phyloP scores from a whole-genome alignment of 192 early-diverging fungal species.

The Coemansia sp. region DNA sequence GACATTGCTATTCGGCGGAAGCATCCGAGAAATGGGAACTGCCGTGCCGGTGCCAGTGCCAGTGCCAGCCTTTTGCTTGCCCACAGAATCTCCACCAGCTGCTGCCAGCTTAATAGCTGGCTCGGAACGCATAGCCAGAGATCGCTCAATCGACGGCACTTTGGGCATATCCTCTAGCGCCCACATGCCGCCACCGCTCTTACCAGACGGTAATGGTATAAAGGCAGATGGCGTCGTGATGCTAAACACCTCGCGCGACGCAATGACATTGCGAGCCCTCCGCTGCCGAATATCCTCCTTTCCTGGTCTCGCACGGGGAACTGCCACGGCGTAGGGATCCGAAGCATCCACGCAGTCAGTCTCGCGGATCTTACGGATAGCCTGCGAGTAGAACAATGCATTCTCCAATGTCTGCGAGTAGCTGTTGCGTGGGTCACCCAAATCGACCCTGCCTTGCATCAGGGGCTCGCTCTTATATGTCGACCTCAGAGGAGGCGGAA shows the following conservation, averaged over 20 bases:
- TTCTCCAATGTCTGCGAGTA: constrained; percentile 52
- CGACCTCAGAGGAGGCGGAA: constrained; percentile 23
- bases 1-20: neutral
- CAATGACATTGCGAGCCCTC: constrained; percentile 39
- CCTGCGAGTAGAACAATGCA: constrained; percentile 49
- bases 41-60: constrained; percentile 7
- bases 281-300: constrained; percentile 49
- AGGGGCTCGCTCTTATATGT: constrained; percentile 44
- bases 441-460: constrained; percentile 10
- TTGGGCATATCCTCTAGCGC: neutral
- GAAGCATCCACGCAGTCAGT: constrained; percentile 18
- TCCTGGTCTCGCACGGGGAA: constrained; percentile 34
- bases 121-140: constrained; percentile 41
- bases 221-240: constrained; percentile 29
- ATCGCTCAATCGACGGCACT: constrained; percentile 4
- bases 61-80: constrained; percentile 9
- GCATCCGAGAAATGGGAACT: constrained; percentile 24
- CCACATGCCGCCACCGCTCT: neutral
- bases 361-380: constrained; percentile 38
- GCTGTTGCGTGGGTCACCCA: constrained; percentile 11
- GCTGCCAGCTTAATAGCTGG: constrained; percentile 20
- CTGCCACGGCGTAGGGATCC: constrained; percentile 17
- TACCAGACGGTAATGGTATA: constrained; percentile 17
- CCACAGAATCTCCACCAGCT: neutral
- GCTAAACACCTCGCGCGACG: constrained; percentile 44